Conservation (phyloP, 208 protist genomes). For the Trypanosoma avium region DNA sequence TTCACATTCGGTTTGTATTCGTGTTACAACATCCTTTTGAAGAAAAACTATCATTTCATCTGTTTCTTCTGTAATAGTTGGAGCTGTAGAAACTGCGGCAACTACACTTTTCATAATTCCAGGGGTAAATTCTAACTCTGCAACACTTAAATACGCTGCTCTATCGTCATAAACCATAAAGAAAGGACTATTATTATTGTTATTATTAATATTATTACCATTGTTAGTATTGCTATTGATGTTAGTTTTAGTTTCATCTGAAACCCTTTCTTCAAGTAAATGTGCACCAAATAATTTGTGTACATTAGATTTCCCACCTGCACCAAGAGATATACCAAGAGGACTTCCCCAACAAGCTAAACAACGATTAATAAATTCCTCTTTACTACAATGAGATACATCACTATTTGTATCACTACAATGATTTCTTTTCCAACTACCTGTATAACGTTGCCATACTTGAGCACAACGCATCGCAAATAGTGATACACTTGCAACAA, state of each 20-base stretch:
- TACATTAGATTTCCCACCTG: background rate
- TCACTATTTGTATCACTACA: slow-evolving; percentile 11
- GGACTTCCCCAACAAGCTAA: slow-evolving; percentile 64
- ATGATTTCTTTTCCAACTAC: slow-evolving; percentile 30
- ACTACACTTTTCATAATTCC: slow-evolving; percentile 53
- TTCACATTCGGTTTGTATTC: slow-evolving; percentile 74
- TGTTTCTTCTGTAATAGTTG: slow-evolving; percentile 35
- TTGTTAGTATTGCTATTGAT: background rate
- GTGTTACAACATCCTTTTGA: slow-evolving; percentile 44
- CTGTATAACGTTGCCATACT: slow-evolving; percentile 63
- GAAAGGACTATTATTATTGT: background rate
- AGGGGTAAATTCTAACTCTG: slow-evolving; percentile 48
- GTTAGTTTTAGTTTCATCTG: background rate
- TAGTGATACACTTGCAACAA: slow-evolving; percentile 56
- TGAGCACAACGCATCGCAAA: slow-evolving; percentile 61
- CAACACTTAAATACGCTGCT: slow-evolving; percentile 19
- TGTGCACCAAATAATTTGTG: slow-evolving; percentile 28
- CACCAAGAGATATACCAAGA: slow-evolving; percentile 49
- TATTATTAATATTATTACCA: background rate
- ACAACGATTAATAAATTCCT: slow-evolving; percentile 53
- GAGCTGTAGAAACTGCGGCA: slow-evolving; percentile 52
- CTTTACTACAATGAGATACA: slow-evolving; percentile 40
- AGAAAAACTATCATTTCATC: slow-evolving; percentile 38
- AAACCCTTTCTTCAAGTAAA: background rate
- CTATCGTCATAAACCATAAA: slow-evolving; percentile 14